phyloP scores from a whole-genome alignment of 2,329 filamentous ascomycete genomes.

The Chlorencoelia australis region DNA sequence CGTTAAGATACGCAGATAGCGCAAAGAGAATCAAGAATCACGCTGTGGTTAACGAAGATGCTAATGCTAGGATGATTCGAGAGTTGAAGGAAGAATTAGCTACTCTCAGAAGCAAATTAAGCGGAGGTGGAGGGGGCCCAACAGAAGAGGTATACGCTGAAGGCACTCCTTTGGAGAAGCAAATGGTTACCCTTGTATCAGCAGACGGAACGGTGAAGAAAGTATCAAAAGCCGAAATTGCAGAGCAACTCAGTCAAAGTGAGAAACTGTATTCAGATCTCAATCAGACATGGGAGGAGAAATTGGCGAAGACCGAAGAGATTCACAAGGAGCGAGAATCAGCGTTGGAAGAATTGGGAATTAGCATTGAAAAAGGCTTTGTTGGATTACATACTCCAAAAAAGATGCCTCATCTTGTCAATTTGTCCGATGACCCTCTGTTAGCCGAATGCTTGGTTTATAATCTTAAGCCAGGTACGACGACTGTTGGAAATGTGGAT shows the following conservation, averaged over 20 bases:
- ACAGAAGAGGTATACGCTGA: conserved; percentile 82
- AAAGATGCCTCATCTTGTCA: conserved; percentile 98
- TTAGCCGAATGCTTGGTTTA: conserved; percentile 95
- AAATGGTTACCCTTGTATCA: conserved; percentile 89
- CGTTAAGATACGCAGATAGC: conserved; percentile 89
- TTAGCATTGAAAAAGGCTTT: conserved; percentile 98
- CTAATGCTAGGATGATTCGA: conserved; percentile 96
- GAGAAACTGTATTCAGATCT: conserved; percentile 94
- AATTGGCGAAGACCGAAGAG: conserved; percentile 85
- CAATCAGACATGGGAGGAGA: conserved; percentile 98
- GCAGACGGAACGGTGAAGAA: conserved; percentile 82
- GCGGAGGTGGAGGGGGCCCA: conserved; percentile 42
- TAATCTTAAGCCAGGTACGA: conserved; percentile 91
- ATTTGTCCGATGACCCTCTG: conserved; percentile 87
- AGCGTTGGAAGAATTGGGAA: conserved; percentile 89
- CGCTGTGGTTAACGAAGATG: conserved; percentile 96
- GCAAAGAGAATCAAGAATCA: conserved; percentile 99
- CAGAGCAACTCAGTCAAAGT: conserved; percentile 89
- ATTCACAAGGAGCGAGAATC: conserved; percentile 97
- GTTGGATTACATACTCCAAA: conserved; percentile 92
- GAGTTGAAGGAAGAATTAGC: conserved; percentile 93
- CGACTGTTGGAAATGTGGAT: conserved; percentile 89
- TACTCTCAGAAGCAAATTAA: conserved; percentile 76
- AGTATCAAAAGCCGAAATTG: conserved; percentile 96
- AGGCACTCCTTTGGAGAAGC: conserved; percentile 85